Base-by-base conservation (phyloP, 1,284 basidiomycete genomes). In the Irpex sp. region DNA sequence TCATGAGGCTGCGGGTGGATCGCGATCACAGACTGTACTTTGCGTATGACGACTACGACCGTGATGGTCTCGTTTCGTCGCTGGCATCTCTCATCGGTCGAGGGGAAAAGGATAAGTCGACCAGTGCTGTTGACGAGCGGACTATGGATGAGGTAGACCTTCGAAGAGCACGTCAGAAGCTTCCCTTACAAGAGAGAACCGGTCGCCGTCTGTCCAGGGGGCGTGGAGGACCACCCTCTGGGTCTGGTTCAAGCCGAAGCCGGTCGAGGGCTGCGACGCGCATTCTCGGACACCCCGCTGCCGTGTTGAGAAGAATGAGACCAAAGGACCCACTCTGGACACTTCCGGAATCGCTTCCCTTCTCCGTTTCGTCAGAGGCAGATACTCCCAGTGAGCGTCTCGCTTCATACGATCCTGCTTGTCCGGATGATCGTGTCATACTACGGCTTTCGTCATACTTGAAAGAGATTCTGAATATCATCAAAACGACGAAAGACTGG, bases 1-100 rank as follows among this genome's bases (percentile, higher is more conserved):
- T 97, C 64, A 87, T 96, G 78, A 89, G 95, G 9, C 79, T 99
- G 21, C 85, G 97, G 58, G 95, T 94, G 1, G 96, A 98, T 73
- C 87, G 93, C 2, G 92, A 96, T 70, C 97, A 99, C 74, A 84
- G 91, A 13, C 75, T 99, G 48, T 97, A 92, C 74, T 89, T 93
- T 59, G 79, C 79, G 7, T 75, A 80, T 58, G 69, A 73, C 15
- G 77, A 76, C 36, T 80, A 81, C 64, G 88, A 91, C 66, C 76
- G 78, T 5, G 81, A 89, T 61, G 83, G 83, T 4, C 80, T 85
- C 55, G 78, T 84, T 26, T 66, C 71, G 1, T 76, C 79, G 61
- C 79, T 92, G 4, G 85, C 85, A 5, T 76, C 79, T 1, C 75
- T 89, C 31, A 84, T 92, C 49, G 77, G 80, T 26, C 81, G 87